A percentile compares a stretch with the other conserved stretches of the same genome.
These are phyloP conservation scores for Cytospora schulzeri DNA, from an alignment of 2,329 filamentous ascomycete genomes.

Conservation along the genomic window DNA sequence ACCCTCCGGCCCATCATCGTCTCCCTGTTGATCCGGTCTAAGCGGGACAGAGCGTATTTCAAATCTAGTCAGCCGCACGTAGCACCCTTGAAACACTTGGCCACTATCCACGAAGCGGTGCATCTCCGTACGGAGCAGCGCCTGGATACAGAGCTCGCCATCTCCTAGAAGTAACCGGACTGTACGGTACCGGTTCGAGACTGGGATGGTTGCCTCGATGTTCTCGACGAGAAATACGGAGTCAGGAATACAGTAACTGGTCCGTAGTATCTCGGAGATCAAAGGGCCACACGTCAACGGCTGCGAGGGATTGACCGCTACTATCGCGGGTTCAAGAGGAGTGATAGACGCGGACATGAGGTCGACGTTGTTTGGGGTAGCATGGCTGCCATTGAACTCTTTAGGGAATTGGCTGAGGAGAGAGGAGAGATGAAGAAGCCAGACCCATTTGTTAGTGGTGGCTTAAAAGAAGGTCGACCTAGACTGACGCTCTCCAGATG, in stretches of 20 bases:
- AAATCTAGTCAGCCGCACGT: conserved; percentile 50
- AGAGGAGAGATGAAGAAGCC: not conserved
- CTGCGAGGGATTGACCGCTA: conserved; percentile 31
- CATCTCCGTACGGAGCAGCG: conserved; percentile 48
- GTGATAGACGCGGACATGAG: conserved; percentile 17
- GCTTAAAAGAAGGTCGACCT: no score
- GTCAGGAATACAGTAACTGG: conserved; percentile 48
- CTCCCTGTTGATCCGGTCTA: conserved; percentile 27
- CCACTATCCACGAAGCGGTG: conserved; percentile 51
- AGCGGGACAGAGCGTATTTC: conserved; percentile 35
- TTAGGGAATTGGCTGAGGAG: not conserved
- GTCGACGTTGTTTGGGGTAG: not conserved
- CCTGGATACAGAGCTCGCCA: conserved; percentile 57
- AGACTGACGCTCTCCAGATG: no score
- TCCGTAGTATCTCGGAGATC: conserved; percentile 52
- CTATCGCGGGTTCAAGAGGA: conserved; percentile 25
- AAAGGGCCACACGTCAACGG: conserved; percentile 42
- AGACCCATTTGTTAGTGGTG: not conserved
- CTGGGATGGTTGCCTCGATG: conserved; percentile 27
- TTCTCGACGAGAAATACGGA: conserved; percentile 51
- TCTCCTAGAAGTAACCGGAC: conserved; percentile 55
- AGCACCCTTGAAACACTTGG: conserved; percentile 50
- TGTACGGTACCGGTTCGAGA: conserved; percentile 42
- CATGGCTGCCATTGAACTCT: conserved; percentile 14
- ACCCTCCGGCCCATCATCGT: conserved; percentile 6